Conservation (phyloP, 169 alveolate genomes). For the Ophryocystis elektroscirrha region DNA sequence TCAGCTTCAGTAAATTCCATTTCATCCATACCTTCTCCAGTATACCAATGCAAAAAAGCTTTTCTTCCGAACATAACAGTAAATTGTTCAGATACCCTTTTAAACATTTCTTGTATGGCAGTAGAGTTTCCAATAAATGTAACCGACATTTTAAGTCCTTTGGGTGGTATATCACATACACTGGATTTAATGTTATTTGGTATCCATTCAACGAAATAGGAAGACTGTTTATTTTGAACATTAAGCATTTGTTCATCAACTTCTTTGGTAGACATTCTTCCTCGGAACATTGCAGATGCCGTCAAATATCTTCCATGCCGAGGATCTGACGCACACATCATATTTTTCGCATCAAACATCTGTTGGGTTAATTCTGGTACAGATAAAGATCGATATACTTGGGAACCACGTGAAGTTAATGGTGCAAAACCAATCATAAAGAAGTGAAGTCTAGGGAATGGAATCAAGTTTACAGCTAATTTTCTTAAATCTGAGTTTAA, state of each 20-base stretch:
- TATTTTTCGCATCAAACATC: constrained; percentile 96
- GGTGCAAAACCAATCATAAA: constrained; percentile 95
- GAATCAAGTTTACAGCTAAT: constrained; percentile 80
- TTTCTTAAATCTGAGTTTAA: constrained; percentile 81
- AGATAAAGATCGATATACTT: constrained; percentile 35
- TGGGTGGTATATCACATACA: constrained; percentile 94
- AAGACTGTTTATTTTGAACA: constrained; percentile 87
- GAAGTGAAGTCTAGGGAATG: constrained; percentile 95
- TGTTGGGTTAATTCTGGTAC: constrained; percentile 88
- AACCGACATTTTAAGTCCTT: constrained; percentile 89
- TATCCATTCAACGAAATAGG: constrained; percentile 95
- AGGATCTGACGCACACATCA: constrained; percentile 99
- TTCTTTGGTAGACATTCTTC: constrained; percentile 96
- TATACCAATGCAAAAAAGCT: constrained; percentile 91
- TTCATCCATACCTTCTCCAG: constrained; percentile 97
- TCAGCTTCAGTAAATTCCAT: constrained; percentile 98
- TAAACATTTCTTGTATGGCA: constrained; percentile 89
- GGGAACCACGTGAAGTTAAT: constrained; percentile 90
- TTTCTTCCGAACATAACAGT: constrained; percentile 91
- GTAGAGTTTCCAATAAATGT: constrained; percentile 90
- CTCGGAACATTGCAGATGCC: constrained; percentile 94
- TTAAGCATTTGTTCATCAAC: constrained; percentile 96
- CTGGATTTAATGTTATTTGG: constrained; percentile 89
- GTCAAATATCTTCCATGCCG: constrained; percentile 96
- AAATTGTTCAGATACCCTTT: constrained; percentile 85